Conservation (phyloP, 2,329 filamentous ascomycete genomes). For the Clathrospora elynae region DNA sequence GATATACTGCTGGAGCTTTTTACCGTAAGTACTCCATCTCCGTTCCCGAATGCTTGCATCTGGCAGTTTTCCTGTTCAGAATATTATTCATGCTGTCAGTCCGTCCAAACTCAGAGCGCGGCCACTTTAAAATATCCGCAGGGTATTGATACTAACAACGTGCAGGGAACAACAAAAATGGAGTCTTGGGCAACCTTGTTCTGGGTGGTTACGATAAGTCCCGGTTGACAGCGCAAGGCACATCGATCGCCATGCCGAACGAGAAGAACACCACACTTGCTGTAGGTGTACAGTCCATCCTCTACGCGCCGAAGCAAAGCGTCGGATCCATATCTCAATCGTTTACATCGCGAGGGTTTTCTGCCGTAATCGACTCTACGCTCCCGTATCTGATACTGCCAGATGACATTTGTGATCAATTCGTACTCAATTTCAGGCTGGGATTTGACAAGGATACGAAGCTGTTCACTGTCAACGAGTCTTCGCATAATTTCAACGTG, state of each 20-base stretch:
- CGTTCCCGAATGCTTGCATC: not conserved
- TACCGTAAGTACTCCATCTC: constrained; percentile 37
- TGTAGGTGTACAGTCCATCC: constrained; percentile 36
- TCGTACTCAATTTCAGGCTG: constrained; percentile 45
- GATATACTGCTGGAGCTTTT: constrained; percentile 43
- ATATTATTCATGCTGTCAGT: too few species aligned
- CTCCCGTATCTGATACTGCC: constrained; percentile 44
- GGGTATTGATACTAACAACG: constrained; percentile 15
- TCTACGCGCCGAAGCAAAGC: constrained; percentile 23
- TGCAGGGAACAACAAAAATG: constrained; percentile 35
- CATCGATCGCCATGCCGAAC: constrained; percentile 26
- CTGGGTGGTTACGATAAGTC: constrained; percentile 51
- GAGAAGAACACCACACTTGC: constrained; percentile 28
- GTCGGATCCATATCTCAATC: constrained; percentile 15
- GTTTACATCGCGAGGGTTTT: constrained; percentile 28
- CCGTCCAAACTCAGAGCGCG: not conserved
- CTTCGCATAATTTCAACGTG: constrained; percentile 28
- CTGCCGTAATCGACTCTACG: constrained; percentile 48
- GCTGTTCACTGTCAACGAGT: constrained; percentile 45
- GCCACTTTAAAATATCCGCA: too few species aligned
- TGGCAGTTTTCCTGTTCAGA: too few species aligned
- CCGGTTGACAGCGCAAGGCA: constrained; percentile 31
- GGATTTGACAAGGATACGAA: constrained; percentile 37
- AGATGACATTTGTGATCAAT: constrained; percentile 43
- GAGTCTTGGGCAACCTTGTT: constrained; percentile 40